Evolutionary conservation across 73 alveolate genomes (phyloP).

Genomic region (Durusdinium trenchii): DNA sequence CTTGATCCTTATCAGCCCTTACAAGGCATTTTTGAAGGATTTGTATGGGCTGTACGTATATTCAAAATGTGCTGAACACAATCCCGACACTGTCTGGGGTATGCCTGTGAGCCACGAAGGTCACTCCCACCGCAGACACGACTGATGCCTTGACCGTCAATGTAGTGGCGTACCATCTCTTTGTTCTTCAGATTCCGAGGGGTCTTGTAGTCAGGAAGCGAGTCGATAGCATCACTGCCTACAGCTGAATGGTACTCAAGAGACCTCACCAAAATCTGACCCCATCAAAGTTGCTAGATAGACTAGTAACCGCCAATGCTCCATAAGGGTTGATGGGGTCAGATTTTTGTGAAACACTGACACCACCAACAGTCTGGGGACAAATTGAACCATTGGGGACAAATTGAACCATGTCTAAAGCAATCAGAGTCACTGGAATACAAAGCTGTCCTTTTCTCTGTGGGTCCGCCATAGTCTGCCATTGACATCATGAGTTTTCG

Average conservation of each 20-base stretch:
- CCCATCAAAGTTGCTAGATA: too few species aligned
- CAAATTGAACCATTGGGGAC: too few species aligned
- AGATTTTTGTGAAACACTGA: too few species aligned
- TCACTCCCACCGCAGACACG: background rate
- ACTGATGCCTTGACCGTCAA: background rate
- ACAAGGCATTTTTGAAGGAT: background rate
- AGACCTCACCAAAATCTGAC: too few species aligned
- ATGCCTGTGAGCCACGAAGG: background rate
- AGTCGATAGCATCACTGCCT: conserved; percentile 6
- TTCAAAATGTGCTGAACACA: background rate
- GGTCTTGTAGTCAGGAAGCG: background rate
- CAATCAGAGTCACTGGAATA: background rate
- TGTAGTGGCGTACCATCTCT: background rate
- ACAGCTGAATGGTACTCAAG: too few species aligned
- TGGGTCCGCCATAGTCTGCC: conserved; percentile 16
- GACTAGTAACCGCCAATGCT: too few species aligned
- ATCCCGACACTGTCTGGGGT: background rate
- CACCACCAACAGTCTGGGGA: too few species aligned
- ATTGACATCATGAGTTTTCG: background rate
- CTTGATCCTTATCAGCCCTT: background rate
- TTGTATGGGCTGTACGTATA: too few species aligned
- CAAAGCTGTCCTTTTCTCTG: background rate
- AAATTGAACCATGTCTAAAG: too few species aligned
- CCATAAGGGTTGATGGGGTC: too few species aligned
- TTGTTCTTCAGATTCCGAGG: background rate